phyloP scores from a whole-genome alignment of 345 rosid genomes.

The Barbarea vulgaris region DNA sequence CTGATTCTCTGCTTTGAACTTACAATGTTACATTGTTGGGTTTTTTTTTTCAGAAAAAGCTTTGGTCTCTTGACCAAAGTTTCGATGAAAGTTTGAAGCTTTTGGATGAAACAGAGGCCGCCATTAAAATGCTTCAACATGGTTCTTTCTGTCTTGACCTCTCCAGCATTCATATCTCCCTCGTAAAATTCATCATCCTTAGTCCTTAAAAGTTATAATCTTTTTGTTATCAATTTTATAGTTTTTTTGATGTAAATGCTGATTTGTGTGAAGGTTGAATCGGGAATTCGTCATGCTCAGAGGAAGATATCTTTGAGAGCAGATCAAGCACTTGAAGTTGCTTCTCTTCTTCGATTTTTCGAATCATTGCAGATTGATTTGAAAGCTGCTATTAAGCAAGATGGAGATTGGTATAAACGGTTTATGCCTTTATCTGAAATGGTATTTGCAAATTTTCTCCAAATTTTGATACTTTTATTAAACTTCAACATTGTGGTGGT shows the following conservation, averaged over 20 bases:
- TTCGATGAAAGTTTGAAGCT: conserved; percentile 73
- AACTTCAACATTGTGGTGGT: conserved; percentile 1
- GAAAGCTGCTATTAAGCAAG: conserved; percentile 69
- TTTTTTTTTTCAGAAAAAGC: conserved; percentile 44
- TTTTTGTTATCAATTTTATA: background rate
- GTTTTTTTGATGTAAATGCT: background rate
- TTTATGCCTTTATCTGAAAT: conserved; percentile 76
- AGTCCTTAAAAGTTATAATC: background rate
- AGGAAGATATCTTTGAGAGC: conserved; percentile 53
- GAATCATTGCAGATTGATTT: conserved; percentile 67
- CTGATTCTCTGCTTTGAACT: conserved; percentile 9
- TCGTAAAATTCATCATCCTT: conserved; percentile 32
- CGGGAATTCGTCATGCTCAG: conserved; percentile 51
- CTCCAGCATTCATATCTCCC: conserved; percentile 49
- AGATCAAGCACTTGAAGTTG: conserved; percentile 68
- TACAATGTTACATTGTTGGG: conserved; percentile 1
- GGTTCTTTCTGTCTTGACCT: conserved; percentile 72
- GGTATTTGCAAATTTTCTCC: conserved; percentile 47
- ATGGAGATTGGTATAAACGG: conserved; percentile 62
- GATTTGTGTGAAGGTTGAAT: conserved; percentile 53
- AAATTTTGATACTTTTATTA: background rate
- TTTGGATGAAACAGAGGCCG: conserved; percentile 79
- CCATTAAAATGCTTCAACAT: conserved; percentile 69
- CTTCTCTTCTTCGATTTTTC: conserved; percentile 57
- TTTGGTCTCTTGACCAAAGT: conserved; percentile 62